Evolutionary conservation across 257 asterid species (phyloP), one percentile per base, ranked within the genome.

Genomic region (Linderniella brevidens): DNA sequence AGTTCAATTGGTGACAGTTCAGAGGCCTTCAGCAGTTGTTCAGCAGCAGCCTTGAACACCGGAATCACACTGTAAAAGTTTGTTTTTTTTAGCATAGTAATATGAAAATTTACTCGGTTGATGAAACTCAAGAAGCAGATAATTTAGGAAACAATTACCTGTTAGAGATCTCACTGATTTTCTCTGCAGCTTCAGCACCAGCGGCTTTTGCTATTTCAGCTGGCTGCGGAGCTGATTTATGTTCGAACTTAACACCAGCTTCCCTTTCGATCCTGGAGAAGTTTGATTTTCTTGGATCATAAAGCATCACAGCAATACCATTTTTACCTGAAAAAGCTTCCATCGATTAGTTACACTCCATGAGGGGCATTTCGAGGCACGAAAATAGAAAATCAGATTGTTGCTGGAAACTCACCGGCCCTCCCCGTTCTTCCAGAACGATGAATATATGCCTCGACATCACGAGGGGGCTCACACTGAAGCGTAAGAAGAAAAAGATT

Each of bases 401-500:
- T 42, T 41, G n/a, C n/a, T n/a, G 62, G 42, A 13, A 38, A 57
- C 56, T 57, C 56, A 81, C 98, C 98, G 18, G 99, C 99, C 65
- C 99, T 74, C 35, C 99, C 99, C 13, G 99, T 90, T 55, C 99
- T 67, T 55, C 99, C 99, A 71, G 99, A 90, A 13, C 99, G 80
- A 75, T 90, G 99, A 65, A 90, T 90, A 68, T 90, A 90, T 43
- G 86, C 96, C 68, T 85, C 99, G 12, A 85, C 99, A 53, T 85
- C 94, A 54, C 80, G 83, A 20, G 99, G 95, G 4, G 99, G 96
- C 64, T 90, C 99, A 62, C 96, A 90, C 98, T 88, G 37, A 52
- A 64, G 41, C 52, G 65, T 9, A 56, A 45, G 18, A 46, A 46
- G 52, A 6, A n/a, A n/a, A n/a, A 2, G 11, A 13, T 8, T 9